These are phyloP conservation scores for Penicillium sp. DNA, from an alignment of 2,329 filamentous ascomycete species.

Conservation along the genomic window DNA sequence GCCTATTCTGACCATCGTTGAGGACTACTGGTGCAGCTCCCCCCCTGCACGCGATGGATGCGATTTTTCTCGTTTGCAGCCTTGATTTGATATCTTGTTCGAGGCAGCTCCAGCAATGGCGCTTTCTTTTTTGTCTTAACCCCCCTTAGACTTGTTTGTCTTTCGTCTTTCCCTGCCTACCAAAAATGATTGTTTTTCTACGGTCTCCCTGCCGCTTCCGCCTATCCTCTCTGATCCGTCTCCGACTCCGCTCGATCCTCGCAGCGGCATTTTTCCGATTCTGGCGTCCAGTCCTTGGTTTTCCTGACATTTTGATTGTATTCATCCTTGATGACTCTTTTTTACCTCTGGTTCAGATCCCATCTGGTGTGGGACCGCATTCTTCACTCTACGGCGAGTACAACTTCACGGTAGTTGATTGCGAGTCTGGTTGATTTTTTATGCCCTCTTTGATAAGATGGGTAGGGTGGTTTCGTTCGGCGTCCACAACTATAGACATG, in stretches of 20 bases:
- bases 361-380: slow-evolving; percentile 27
- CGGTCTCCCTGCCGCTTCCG: neutral
- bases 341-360: slow-evolving; percentile 16
- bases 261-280: slow-evolving; percentile 11
- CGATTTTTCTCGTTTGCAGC: slow-evolving; percentile 6
- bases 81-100: slow-evolving; percentile 3
- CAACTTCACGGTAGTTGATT: slow-evolving; percentile 19
- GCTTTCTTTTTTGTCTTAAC: neutral
- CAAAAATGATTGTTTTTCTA: neutral
- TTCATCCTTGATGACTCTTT: slow-evolving; percentile 19
- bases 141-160: neutral
- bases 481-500: slow-evolving; percentile 44
- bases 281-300: slow-evolving; percentile 8
- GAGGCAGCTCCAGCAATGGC: slow-evolving; percentile 4
- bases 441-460: slow-evolving; percentile 30
- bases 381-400: slow-evolving; percentile 29
- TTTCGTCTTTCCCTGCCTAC: neutral
- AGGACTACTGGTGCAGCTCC: neutral
- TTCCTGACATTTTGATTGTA: slow-evolving; percentile 10
- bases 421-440: slow-evolving; percentile 31
- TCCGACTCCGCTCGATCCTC: slow-evolving; percentile 7
- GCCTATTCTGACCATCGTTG: slow-evolving; percentile 9
- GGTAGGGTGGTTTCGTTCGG: slow-evolving; percentile 39
- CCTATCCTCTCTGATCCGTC: neutral
- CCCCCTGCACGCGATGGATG: slow-evolving; percentile 2